phyloP scores from a whole-genome alignment of 257 asterid species.

The Nicotiana tabacum region DNA sequence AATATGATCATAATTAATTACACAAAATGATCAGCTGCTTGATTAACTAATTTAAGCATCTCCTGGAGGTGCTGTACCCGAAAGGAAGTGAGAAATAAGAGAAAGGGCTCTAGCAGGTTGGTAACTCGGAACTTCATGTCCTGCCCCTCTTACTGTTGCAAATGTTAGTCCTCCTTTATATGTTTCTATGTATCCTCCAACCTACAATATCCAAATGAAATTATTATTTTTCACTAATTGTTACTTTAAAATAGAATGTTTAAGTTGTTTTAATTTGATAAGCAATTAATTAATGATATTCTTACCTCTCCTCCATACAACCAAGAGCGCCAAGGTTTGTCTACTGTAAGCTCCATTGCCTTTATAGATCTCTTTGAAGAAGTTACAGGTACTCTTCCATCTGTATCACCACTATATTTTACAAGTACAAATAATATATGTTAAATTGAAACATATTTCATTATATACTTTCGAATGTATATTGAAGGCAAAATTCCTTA shows the following conservation, averaged over 20 bases:
- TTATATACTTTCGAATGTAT: too few relatives aligned
- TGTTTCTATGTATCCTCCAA: conserved; percentile 7
- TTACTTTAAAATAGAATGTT: too few relatives aligned
- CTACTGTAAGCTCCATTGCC: conserved; percentile 11
- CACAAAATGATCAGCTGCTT: background rate
- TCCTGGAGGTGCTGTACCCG: background rate
- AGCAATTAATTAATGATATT: too few relatives aligned
- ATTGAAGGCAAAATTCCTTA: too few relatives aligned
- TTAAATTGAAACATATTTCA: too few relatives aligned
- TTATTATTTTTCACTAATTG: background rate
- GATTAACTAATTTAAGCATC: background rate
- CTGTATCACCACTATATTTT: conserved; percentile 14
- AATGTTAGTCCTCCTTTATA: conserved; percentile 1
- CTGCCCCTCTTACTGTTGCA: conserved; percentile 7
- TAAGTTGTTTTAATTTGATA: too few relatives aligned
- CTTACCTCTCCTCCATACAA: conserved; percentile 10
- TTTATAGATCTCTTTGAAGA: conserved; percentile 16
- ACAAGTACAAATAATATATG: background rate
- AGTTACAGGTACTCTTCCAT: conserved; percentile 24
- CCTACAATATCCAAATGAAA: conserved; percentile 1
- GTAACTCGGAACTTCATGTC: conserved; percentile 13
- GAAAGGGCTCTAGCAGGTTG: conserved; percentile 9
- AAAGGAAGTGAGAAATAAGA: conserved; percentile 4
- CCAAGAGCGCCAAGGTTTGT: conserved; percentile 14
- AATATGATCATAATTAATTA: background rate